Base-by-base conservation (phyloP, 2,329 filamentous ascomycete species). In the Aureobasidium sp. region DNA sequence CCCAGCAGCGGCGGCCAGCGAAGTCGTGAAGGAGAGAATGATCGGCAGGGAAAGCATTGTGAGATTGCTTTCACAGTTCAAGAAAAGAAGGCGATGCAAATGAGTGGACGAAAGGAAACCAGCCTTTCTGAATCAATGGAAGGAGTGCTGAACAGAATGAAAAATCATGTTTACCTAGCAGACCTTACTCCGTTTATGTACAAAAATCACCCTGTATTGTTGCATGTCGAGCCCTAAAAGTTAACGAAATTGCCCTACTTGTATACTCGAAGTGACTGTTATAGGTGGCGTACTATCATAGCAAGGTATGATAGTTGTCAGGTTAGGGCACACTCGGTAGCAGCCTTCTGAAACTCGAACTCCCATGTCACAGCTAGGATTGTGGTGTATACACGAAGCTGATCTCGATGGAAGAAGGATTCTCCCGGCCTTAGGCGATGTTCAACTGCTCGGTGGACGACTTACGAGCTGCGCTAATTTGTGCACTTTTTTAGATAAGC, bases 1-100 rank as follows among this genome's bases (percentile, higher is more conserved):
- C 31, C 69, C 69, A 33, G 68, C 73, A 47, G 67, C 65, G 55
- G 71, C 66, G 62, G 66, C 70, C 66, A 69, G 67, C 62, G 68
- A 69, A 63, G 70, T 68, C 62, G 70, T 43, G 50, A 66, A 62
- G 46, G 62, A 60, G 57, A 67, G 38, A 46, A 67, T 38, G 31
- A 60, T 58, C 35, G 63, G 54, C 53, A 60, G 51, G 43, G 58
- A 63, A 42, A 63, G 45, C 61, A 63, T 63, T 13, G 21, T 35
- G n/a, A 9, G 40, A n/a, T 13, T 43, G 6, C 37, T 38, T 38
- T 19, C 5, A 6, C 1, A 4, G 21, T 15, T 31, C 42, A 31
- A 25, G 59, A 35, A 38, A 25, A 51, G 21, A 51, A 37, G 13
- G 4, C 13, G n/a, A 42, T 27, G 25, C 5, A 46, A 49, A 49